phyloP scores from a whole-genome alignment of 129 eudicot genomes.

The Saussurea involucrata region DNA sequence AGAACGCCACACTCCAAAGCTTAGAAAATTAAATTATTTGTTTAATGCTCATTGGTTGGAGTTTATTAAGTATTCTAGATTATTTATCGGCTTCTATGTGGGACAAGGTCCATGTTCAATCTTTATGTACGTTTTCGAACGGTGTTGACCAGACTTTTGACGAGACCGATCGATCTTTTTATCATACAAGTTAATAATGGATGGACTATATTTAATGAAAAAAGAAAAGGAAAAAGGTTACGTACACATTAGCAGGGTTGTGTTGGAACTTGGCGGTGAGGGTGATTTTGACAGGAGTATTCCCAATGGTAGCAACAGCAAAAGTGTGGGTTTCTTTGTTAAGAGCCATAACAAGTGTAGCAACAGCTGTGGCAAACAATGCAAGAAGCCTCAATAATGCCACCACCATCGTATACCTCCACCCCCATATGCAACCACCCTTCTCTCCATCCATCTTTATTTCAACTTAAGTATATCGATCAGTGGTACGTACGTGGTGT shows the following conservation, averaged over 20 bases:
- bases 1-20: too few relatives aligned
- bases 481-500: background rate
- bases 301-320: conserved; percentile 75
- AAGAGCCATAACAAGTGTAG: conserved; percentile 75
- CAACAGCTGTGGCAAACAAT: conserved; percentile 51
- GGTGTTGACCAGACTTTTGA: too few relatives aligned
- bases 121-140: too few relatives aligned
- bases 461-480: background rate
- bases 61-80: too few relatives aligned
- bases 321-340: conserved; percentile 63
- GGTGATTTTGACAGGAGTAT: conserved; percentile 56
- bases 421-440: background rate
- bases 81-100: too few relatives aligned
- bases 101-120: too few relatives aligned
- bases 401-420: conserved; percentile 18
- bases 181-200: background rate
- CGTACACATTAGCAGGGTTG: conserved; percentile 76
- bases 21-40: too few relatives aligned
- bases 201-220: background rate
- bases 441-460: conserved; percentile 32
- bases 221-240: background rate
- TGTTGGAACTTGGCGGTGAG: conserved; percentile 72
- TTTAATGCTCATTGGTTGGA: too few relatives aligned
- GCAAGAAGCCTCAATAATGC: conserved; percentile 50
- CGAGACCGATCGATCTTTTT: too few relatives aligned